Percentiles rank a stretch among this genome's conserved stretches.
These are phyloP conservation scores for Primulina tabacum DNA, from an alignment of 257 asterid genomes.

Conservation along the genomic window DNA sequence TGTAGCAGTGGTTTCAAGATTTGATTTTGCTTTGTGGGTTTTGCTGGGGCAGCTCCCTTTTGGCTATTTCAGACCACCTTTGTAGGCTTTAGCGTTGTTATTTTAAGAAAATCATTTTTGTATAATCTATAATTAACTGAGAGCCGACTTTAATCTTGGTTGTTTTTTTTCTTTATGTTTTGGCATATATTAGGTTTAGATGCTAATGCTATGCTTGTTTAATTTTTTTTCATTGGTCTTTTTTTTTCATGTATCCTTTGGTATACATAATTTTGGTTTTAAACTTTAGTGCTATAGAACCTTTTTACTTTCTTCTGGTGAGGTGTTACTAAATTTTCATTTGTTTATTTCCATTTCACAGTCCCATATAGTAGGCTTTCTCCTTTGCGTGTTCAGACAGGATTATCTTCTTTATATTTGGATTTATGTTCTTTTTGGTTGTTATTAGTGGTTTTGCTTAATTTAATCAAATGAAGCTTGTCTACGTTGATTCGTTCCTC, in stretches of 20 bases:
- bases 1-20: background rate
- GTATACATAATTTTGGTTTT: background rate
- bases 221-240: background rate
- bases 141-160: background rate
- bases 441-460: background rate
- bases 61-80: background rate
- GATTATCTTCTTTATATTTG: background rate
- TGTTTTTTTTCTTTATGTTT: background rate
- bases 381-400: background rate
- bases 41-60: background rate
- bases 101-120: background rate
- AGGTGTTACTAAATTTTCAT: background rate
- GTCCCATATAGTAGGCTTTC: background rate
- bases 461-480: too few species aligned
- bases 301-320: background rate
- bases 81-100: background rate
- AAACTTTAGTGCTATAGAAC: background rate
- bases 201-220: slow-evolving; percentile 13
- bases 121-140: background rate
- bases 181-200: background rate
- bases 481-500: background rate
- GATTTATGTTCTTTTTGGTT: background rate
- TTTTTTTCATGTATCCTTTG: background rate
- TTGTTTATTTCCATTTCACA: background rate
- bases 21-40: slow-evolving; percentile 13